Evolutionary conservation across 768 basidiomycete genomes (phyloP).

Genomic region (Sarcomyxa edulis): DNA sequence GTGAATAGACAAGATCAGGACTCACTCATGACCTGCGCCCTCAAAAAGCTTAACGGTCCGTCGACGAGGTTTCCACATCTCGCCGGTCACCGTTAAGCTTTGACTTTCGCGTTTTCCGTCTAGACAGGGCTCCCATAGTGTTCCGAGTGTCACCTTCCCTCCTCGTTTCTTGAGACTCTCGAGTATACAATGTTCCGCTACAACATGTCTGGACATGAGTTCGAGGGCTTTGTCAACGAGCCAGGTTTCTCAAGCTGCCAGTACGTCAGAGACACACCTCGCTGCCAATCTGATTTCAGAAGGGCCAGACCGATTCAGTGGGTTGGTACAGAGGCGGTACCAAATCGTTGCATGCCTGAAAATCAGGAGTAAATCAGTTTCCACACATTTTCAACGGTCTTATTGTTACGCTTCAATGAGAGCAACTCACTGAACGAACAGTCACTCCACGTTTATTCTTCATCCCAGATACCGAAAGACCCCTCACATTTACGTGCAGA

Average conservation of each 20-base stretch:
- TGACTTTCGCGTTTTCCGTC: too few species aligned
- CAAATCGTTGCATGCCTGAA: conserved; percentile 96
- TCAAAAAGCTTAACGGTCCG: too few species aligned
- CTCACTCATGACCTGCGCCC: too few species aligned
- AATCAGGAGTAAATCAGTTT: too few species aligned
- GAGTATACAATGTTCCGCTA: conserved; percentile 89
- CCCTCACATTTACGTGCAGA: conserved; percentile 73
- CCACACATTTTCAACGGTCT: conserved; percentile 85
- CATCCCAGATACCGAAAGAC: conserved; percentile 88
- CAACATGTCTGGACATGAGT: conserved; percentile 84
- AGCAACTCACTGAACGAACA: conserved; percentile 85
- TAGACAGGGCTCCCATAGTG: conserved; percentile 84
- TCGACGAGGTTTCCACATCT: too few species aligned
- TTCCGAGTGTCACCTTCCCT: conserved; percentile 75
- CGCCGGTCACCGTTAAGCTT: too few species aligned
- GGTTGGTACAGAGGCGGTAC: conserved; percentile 93
- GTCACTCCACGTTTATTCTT: conserved; percentile 99
- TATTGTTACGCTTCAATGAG: conserved; percentile 69
- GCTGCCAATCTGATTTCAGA: conserved; percentile 85
- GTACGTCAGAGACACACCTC: conserved; percentile 84
- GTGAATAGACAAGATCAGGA: too few species aligned
- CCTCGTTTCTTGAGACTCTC: conserved; percentile 84
- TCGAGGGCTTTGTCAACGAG: conserved; percentile 79
- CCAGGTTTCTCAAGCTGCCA: conserved; percentile 82
- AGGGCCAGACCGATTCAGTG: conserved; percentile 91